Evolutionary conservation across 345 rosid species (phyloP).

Genomic region (Kernera saxatilis): DNA sequence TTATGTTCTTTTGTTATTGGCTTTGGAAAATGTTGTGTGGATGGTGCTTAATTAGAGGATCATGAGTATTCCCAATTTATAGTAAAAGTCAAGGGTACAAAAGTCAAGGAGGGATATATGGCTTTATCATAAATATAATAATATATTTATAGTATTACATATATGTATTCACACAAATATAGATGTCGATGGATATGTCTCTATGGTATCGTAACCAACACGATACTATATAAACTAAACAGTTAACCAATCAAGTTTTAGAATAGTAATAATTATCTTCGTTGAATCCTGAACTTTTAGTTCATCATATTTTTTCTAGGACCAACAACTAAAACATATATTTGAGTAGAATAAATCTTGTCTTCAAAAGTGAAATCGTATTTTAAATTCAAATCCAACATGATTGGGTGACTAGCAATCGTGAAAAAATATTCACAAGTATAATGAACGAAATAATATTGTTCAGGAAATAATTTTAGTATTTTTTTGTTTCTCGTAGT

Average conservation of each 20-base stretch:
- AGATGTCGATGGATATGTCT: conserved; percentile 4
- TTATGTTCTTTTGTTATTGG: conserved; percentile 11
- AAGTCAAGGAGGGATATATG: conserved; percentile 15
- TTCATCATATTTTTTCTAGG: neutral
- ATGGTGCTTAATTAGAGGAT: neutral
- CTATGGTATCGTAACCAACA: conserved; percentile 15
- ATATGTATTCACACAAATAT: neutral
- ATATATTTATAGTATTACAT: neutral
- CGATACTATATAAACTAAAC: neutral
- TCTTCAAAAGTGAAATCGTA: neutral
- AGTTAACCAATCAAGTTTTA: neutral
- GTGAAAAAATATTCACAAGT: too few relatives aligned
- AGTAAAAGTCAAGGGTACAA: conserved; percentile 4
- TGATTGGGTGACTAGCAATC: too few relatives aligned
- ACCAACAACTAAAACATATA: neutral
- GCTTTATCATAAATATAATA: neutral
- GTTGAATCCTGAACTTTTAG: neutral
- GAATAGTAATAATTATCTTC: neutral
- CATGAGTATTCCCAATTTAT: conserved; percentile 19
- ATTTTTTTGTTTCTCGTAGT: neutral
- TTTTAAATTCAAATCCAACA: neutral
- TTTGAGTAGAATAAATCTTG: neutral
- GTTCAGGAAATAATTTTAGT: neutral
- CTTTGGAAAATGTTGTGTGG: neutral
- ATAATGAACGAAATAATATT: neutral